phyloP scores from a whole-genome alignment of 768 basidiomycete genomes.

The Termitomyces sp. region DNA sequence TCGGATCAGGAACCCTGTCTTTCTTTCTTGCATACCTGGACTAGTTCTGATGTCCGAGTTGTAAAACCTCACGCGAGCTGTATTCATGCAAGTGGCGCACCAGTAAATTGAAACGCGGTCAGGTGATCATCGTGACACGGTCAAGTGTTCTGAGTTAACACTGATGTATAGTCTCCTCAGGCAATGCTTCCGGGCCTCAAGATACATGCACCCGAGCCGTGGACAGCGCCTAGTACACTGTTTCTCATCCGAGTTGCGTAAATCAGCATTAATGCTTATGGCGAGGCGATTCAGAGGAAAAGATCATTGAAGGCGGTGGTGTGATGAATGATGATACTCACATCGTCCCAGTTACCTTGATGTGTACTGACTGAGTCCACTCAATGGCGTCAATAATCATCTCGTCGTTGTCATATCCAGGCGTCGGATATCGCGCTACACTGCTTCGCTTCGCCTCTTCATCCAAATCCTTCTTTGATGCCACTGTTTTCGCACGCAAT shows the following conservation, averaged over 20 bases:
- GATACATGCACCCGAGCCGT: no score
- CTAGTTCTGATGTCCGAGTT: no score
- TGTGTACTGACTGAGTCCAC: slow-evolving; percentile 70
- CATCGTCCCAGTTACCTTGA: slow-evolving; percentile 84
- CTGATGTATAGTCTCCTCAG: no score
- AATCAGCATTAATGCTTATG: slow-evolving; percentile 7
- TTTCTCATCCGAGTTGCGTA: slow-evolving; percentile 39
- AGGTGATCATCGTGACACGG: neutral
- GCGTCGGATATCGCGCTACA: slow-evolving; percentile 65
- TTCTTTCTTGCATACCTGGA: neutral
- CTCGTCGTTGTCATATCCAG: slow-evolving; percentile 32
- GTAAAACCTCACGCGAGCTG: neutral
- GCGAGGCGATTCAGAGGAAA: slow-evolving; percentile 2
- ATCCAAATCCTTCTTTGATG: slow-evolving; percentile 30
- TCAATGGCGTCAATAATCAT: slow-evolving; percentile 68
- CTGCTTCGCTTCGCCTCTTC: slow-evolving; percentile 48
- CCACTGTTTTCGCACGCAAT: slow-evolving; percentile 35
- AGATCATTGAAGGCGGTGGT: neutral
- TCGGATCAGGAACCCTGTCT: no score
- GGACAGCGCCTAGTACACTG: no score
- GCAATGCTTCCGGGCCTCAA: no score
- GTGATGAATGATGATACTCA: slow-evolving; percentile 18
- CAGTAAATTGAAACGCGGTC: neutral
- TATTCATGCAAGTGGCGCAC: neutral
- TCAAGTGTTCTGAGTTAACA: neutral